Base-by-base conservation (phyloP, 2,329 filamentous ascomycete species). In the Xylariales sp. region DNA sequence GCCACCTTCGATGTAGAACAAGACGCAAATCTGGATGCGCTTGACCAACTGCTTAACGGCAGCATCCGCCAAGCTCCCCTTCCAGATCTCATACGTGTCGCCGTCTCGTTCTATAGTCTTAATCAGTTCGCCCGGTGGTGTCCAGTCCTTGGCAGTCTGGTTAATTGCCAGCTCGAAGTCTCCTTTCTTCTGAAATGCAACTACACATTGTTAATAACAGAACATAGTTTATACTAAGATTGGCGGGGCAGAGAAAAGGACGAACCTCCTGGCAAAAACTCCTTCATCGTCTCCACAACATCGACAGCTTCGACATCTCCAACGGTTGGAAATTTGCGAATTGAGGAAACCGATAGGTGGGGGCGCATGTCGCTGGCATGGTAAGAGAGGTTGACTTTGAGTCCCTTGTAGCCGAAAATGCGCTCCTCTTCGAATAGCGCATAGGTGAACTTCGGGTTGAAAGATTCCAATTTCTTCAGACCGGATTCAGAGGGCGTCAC, bases 1-100 rank as follows among this genome's bases (percentile, higher is more conserved):
- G n/a, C 90, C 93, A 19, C 88, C 93, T 60, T 98, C 94, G 44
- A 98, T 96, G 59, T 89, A 94, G 42, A 97, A 72, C 13, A 88
- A 80, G 5, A 90, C 78, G 24, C 95, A 69, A 39, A 96, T 79
- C 63, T 95, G 89, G 47, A 94, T 77, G 37, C 90, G 87, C 44
- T 79, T 79, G 53, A 95, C 70, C 27, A 96, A 68, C 52, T 82
- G 74, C 53, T 78, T 76, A 29, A 94, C 79, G 13, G 72, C 72
- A 1, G 76, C 67, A 55, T 96, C 83, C 3, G 75, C 71, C 37
- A 98, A 69, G 36, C 70, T 84, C 7, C 87, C 85, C 49, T 78
- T 81, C 88, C 90, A 96, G 38, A 97, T 77, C 61, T 96, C 88
- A 57, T 85, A 95, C 17, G 72, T 74, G 12, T 55, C 54, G 38